These are phyloP conservation scores for Purpureocillium lavendulum DNA, from an alignment of 2,329 filamentous ascomycete genomes.

Conservation along the genomic window DNA sequence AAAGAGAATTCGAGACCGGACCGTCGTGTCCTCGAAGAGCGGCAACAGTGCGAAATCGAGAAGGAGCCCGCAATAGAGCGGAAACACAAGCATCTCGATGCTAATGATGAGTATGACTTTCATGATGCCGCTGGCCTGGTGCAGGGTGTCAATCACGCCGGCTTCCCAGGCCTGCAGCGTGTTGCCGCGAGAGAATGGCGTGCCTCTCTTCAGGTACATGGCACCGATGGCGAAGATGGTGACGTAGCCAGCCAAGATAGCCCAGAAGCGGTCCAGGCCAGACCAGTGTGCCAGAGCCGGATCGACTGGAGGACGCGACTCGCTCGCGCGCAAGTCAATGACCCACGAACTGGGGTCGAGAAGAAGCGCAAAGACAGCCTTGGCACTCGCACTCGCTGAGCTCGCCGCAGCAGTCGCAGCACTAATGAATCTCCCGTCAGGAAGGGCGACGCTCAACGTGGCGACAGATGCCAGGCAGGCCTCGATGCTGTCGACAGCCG, in stretches of 20 bases:
- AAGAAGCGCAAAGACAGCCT: constrained; percentile 16
- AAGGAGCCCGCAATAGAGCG: constrained; percentile 87
- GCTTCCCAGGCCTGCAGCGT: constrained; percentile 61
- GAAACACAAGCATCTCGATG: constrained; percentile 97
- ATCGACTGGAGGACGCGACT: constrained; percentile 33
- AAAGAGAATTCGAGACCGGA: constrained; percentile 71
- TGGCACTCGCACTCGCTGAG: constrained; percentile 12
- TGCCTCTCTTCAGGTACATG: constrained; percentile 69
- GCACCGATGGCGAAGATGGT: constrained; percentile 67
- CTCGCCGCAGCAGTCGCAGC: not conserved
- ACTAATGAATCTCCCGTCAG: constrained; percentile 8
- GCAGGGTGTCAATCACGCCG: constrained; percentile 69
- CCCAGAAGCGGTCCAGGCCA: constrained; percentile 54
- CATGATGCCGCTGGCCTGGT: constrained; percentile 92
- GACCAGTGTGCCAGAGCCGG: constrained; percentile 60
- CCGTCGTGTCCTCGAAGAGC: constrained; percentile 73
- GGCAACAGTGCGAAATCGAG: constrained; percentile 84
- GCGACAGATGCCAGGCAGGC: constrained; percentile 33
- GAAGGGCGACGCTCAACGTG: constrained; percentile 27
- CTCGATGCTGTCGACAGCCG: constrained; percentile 30
- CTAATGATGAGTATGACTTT: constrained; percentile 98
- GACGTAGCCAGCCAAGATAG: constrained; percentile 73
- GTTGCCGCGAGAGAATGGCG: constrained; percentile 53
- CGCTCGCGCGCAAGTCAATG: constrained; percentile 42
- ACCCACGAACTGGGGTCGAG: constrained; percentile 48